Evolutionary conservation across 192 early-diverging fungal genomes (phyloP).

Genomic region (Backusella parvicylindrica): DNA sequence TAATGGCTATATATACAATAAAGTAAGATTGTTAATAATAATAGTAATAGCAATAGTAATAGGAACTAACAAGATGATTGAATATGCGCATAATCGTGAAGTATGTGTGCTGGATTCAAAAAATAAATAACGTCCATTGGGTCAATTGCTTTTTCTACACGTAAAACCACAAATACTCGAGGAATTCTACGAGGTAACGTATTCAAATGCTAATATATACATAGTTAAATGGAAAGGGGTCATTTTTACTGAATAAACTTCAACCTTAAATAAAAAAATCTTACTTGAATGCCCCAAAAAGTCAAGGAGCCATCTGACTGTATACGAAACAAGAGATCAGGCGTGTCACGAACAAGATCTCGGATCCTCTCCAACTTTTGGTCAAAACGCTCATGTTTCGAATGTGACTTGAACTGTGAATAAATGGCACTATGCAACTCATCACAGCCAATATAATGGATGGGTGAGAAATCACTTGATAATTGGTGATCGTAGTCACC

Average conservation of each 20-base stretch:
- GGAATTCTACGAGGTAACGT: conserved; percentile 59
- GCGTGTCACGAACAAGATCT: conserved; percentile 65
- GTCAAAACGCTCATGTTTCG: conserved; percentile 31
- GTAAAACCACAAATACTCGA: conserved; percentile 63
- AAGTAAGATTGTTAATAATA: neutral
- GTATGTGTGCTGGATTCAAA: conserved; percentile 35
- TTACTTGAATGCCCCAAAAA: conserved; percentile 80
- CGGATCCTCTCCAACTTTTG: conserved; percentile 47
- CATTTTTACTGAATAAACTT: neutral
- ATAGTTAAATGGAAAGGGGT: neutral
- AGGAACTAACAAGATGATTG: conserved; percentile 36
- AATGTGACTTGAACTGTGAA: conserved; percentile 11
- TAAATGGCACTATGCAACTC: conserved; percentile 46
- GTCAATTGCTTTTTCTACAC: conserved; percentile 51
- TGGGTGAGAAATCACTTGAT: conserved; percentile 42
- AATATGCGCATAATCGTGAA: conserved; percentile 32
- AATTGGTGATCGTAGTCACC: neutral
- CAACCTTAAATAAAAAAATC: too few species aligned
- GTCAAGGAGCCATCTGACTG: conserved; percentile 65
- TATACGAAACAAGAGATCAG: conserved; percentile 75
- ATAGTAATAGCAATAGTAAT: neutral
- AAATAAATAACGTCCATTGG: conserved; percentile 59
- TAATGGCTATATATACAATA: conserved; percentile 19
- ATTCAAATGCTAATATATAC: conserved; percentile 54
- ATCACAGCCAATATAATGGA: conserved; percentile 56